Evolutionary conservation across 2,329 filamentous ascomycete genomes (phyloP), one percentile per base, ranked within the genome.

Genomic region (Talaromyces sp.): DNA sequence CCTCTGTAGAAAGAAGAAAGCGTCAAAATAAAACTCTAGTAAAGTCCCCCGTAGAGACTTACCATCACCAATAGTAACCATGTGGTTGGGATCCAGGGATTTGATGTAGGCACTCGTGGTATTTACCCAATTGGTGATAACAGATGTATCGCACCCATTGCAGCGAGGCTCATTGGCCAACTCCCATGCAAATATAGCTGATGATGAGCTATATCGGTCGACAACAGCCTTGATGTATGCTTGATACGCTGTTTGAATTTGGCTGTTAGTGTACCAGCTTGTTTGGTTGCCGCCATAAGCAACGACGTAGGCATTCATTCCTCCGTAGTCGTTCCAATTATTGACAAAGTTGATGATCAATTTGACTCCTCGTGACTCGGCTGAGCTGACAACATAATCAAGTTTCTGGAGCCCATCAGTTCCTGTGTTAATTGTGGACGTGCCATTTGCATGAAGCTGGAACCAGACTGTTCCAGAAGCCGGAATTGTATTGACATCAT

Each of bases 251-350:
- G 76, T 67, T 72, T 87, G 84, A 5, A 81, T 80, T 0, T 74
- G 72, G 0, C 75, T 66, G 66, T 83, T 81, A n/a, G 81, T 84
- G 73, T 86, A 89, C 80, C 85, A 89, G 6, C 76, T 75, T 17
- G 77, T 77, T 61, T 83, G 77, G 61, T 70, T 71, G 55, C 81
- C 81, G 39, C 83, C 84, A 60, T 84, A 87, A 2, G 81, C 83
- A 9, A 72, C 75, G 53, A 81, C 80, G 66, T 88, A 88, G 1
- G 83, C 82, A 11, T 79, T 77, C 74, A 88, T 87, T 53, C 86
- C 86, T 32, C 86, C 86, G 49, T 88, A 89, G 68, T 90, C 88
- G 51, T 78, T 78, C 86, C 87, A 90, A 74, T 89, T 85, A 74
- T 90, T 90, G 59, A 89, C 84, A 44, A 73, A 73, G 63, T 73